These are phyloP conservation scores for Magnusiomyces fungicola DNA, from an alignment of 1,139 yeast species.

Conservation along the genomic window DNA sequence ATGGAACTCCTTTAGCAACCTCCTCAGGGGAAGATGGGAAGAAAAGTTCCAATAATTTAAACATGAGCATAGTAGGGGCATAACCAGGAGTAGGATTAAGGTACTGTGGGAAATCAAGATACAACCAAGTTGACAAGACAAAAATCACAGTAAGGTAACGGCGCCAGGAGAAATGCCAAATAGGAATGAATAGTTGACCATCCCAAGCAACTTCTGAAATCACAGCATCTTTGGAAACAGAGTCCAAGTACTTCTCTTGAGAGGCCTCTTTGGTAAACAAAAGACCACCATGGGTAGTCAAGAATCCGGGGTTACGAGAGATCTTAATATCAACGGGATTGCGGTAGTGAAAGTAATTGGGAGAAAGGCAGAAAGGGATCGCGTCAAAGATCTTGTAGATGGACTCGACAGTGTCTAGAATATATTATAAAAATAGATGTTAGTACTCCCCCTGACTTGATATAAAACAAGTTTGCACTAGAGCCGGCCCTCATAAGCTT, in stretches of 20 bases:
- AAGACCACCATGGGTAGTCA: constrained; percentile 78
- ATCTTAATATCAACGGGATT: constrained; percentile 60
- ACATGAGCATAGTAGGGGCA: constrained; percentile 62
- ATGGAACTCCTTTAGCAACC: constrained; percentile 17
- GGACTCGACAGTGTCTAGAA: background rate
- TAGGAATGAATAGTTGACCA: constrained; percentile 80
- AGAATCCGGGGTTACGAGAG: constrained; percentile 71
- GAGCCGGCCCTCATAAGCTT: no score
- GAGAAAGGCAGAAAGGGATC: constrained; percentile 71
- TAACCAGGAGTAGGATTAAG: constrained; percentile 90
- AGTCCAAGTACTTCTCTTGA: constrained; percentile 38
- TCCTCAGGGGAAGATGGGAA: constrained; percentile 15
- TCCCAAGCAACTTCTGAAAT: constrained; percentile 69
- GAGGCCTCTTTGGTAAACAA: constrained; percentile 58
- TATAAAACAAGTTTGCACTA: no score
- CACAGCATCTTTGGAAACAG: constrained; percentile 32
- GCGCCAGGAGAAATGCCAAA: constrained; percentile 56
- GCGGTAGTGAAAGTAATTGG: constrained; percentile 62
- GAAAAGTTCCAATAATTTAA: constrained; percentile 31
- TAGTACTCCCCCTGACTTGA: no score
- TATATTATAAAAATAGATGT: background rate
- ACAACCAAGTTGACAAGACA: constrained; percentile 63
- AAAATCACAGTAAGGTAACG: constrained; percentile 42
- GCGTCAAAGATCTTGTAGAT: constrained; percentile 45
- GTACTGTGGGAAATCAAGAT: constrained; percentile 85